Base-by-base conservation (phyloP, 2,329 filamentous ascomycete species). In the Diaporthe sp. region DNA sequence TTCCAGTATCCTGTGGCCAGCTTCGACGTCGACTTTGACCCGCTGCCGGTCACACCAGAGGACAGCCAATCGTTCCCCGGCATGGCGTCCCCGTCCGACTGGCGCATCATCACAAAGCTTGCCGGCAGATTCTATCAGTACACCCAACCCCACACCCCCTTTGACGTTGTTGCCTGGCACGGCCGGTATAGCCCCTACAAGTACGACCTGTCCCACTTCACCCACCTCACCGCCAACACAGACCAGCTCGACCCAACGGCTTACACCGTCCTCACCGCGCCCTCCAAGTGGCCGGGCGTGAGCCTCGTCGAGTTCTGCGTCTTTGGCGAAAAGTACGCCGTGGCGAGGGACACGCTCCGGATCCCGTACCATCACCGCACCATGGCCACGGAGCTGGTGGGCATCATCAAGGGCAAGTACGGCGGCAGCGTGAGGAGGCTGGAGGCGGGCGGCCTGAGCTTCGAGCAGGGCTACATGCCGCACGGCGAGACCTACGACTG, bases 111-210 rank as follows among this genome's bases (percentile, higher is more conserved):
- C 3, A 88, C 89, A 79, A 92, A 93, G 79, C 88, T 92, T 73
- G 87, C 87, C 3, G 91, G 90, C 4, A 88, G 88, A 73, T 87
- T 92, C 58, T 92, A 90, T 80, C 84, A 85, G 22, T 90, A 89
- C 65, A 88, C 86, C 57, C 91, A 93, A 79, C 86, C 85, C 44
- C 91, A 93, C 80, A 92, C 88, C 2, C 91, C 91, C 0, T 93
- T 93, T 77, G 91, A 93, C 77, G 91, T 93, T 3, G 91, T 92
- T 0, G 91, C 91, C 5, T 93, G 91, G 91, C 91, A 93, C 78
- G 91, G 91, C 42, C 89, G 88, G 65, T 92, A 92, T 80, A 90
- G 90, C 74, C 77, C 79, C 2, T 77, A 76, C 76, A 88, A 88
- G 80, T 89, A 89, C 79, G 87, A 88, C 73, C 81, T 88, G 6